phyloP scores from a whole-genome alignment of 1,284 basidiomycete species.

The Apiotrichum gracile region DNA sequence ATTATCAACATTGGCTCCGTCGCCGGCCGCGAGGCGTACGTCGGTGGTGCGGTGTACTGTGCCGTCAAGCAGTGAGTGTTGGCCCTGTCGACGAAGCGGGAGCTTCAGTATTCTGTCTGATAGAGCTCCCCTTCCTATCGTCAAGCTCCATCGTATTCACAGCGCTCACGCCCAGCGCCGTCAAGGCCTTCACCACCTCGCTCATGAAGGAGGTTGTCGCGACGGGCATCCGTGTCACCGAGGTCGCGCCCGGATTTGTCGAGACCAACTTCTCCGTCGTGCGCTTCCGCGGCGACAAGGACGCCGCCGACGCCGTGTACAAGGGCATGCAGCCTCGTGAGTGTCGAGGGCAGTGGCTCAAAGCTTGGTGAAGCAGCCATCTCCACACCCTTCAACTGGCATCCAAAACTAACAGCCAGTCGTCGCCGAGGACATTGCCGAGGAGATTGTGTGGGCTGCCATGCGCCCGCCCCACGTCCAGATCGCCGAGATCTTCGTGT shows the following conservation, averaged over 20 bases:
- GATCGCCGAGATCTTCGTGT: constrained; percentile 61
- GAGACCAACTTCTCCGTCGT: constrained; percentile 62
- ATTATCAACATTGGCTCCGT: constrained; percentile 90
- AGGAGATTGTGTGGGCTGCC: constrained; percentile 94
- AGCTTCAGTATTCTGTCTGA: too few relatives aligned
- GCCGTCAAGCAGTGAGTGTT: constrained; percentile 23
- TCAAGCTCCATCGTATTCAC: neutral
- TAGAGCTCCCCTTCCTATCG: too few relatives aligned
- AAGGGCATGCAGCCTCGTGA: constrained; percentile 69
- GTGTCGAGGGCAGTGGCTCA: constrained; percentile 30
- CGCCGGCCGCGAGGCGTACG: constrained; percentile 80
- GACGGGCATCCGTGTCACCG: constrained; percentile 79
- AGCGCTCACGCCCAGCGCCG: constrained; percentile 51
- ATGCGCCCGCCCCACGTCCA: constrained; percentile 80
- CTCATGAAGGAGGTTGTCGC: constrained; percentile 75
- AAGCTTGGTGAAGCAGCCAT: neutral
- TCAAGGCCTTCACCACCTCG: constrained; percentile 76
- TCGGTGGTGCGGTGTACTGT: constrained; percentile 60
- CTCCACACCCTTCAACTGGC: neutral
- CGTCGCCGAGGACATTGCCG: constrained; percentile 74
- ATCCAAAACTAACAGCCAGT: constrained; percentile 50
- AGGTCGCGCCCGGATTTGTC: constrained; percentile 69
- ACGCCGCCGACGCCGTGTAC: constrained; percentile 76
- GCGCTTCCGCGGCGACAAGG: constrained; percentile 72
- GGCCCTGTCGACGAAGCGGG: too few relatives aligned